A percentile compares a stretch with the other conserved stretches of the same genome.
Evolutionary conservation across 2,329 filamentous ascomycete species (phyloP).

Genomic region (Botrytis byssoidea): DNA sequence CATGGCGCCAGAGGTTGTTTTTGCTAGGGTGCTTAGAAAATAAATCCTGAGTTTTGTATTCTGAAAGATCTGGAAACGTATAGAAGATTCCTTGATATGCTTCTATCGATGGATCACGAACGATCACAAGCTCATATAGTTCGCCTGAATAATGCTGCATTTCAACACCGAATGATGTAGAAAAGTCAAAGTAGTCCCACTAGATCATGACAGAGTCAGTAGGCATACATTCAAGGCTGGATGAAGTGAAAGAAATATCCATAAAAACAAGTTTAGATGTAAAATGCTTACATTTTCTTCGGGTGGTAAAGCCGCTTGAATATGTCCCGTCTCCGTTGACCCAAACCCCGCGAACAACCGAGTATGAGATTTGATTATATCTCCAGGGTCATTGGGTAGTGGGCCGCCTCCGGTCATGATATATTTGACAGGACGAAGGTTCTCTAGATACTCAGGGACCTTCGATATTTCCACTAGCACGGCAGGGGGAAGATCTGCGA

Average conservation of each 20-base stretch:
- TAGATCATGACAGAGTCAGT: not conserved
- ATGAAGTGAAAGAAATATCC: not conserved
- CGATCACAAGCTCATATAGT: constrained; percentile 35
- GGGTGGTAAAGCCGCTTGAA: not conserved
- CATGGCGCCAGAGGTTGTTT: constrained; percentile 39
- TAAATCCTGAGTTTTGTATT: constrained; percentile 43
- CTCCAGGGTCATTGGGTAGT: not conserved
- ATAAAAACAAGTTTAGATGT: too few species aligned
- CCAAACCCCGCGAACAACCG: not conserved
- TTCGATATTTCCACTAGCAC: constrained; percentile 16
- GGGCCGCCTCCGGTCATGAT: constrained; percentile 7
- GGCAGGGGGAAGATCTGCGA: not conserved
- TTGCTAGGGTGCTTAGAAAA: constrained; percentile 42
- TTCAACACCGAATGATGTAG: constrained; percentile 4
- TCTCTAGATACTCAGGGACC: not conserved
- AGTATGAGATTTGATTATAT: not conserved
- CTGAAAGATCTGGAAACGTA: constrained; percentile 39
- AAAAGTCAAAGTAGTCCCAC: constrained; percentile 18
- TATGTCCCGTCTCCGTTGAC: constrained; percentile 10
- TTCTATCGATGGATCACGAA: constrained; percentile 9
- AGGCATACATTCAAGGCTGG: not conserved
- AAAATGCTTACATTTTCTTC: not conserved
- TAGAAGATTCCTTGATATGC: constrained; percentile 38
- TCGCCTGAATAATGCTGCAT: not conserved
- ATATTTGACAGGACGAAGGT: not conserved